Evolutionary conservation across 1,139 yeast species (phyloP), one percentile per base, ranked within the genome.

Genomic region (Suhomyces anneliseae): DNA sequence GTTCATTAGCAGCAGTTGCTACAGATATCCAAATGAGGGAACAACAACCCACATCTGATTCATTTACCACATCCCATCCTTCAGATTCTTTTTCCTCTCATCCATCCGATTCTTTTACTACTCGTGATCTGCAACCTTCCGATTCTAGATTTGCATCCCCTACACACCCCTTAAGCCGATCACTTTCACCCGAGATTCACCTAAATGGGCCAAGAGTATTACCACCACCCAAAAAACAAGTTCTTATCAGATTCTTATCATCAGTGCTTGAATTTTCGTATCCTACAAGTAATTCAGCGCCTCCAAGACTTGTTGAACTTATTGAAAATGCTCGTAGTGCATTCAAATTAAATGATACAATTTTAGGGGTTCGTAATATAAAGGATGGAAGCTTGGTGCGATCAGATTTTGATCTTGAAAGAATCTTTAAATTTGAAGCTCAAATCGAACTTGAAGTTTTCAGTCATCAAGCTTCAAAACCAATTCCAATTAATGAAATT

Each of bases 321-420:
- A 60, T 87, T 19, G 87, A 85, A 47, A 87, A 87, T 60, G 89
- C 88, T 19, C 80, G 81, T 50, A 70, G 75, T 44, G 90, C 90
- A 12, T 88, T 88, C 63, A 77, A 79, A 40, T 49, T 56, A 24
- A 50, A 46, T 32, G 53, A 51, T 24, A 36, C 52, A n/a, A 44
- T 52, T 10, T 47, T 56, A 34, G 52, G 54, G 9, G 48, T 57
- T 39, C 50, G 54, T 19, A 48, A 54, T 31, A n/a, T 43, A 19
- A 39, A 40, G 29, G 59, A 57, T 35, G 70, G 69, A 4, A 49
- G 48, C 4, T 53, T 66, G 10, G 56, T 72, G 11, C 62, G 59
- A 38, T 59, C 68, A 6, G 78, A 72, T 53, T 47, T 54, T 19
- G 77, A 71, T 38, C 50, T 73, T 38, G 78, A 73, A 53, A 58